These are phyloP conservation scores for Pseudogymnoascus sp. DNA, from an alignment of 2,329 filamentous ascomycete genomes.

Conservation along the genomic window DNA sequence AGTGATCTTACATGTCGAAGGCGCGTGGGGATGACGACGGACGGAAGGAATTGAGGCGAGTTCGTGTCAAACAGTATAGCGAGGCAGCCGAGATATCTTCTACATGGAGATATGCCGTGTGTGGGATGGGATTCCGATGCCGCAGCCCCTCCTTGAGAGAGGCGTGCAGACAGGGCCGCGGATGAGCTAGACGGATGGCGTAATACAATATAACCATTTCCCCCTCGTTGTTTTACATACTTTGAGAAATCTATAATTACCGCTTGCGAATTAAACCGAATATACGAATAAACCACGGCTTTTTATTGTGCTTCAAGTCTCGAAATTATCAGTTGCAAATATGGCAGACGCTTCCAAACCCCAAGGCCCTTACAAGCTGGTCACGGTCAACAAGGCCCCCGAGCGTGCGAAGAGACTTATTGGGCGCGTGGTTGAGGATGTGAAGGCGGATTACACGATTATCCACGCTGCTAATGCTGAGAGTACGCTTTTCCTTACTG, in stretches of 20 bases:
- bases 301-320: too few relatives aligned
- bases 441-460: slow-evolving; percentile 60
- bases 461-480: slow-evolving; percentile 56
- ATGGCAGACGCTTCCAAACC: slow-evolving; percentile 28
- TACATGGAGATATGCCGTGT: neutral
- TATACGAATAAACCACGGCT: neutral
- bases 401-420: slow-evolving; percentile 58
- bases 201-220: neutral
- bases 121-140: slow-evolving; percentile 5
- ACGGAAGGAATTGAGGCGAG: neutral
- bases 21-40: neutral
- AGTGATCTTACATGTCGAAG: neutral
- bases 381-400: slow-evolving; percentile 63
- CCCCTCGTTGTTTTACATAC: neutral
- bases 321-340: neutral
- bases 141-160: neutral
- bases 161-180: neutral
- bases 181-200: neutral
- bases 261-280: neutral
- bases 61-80: neutral
- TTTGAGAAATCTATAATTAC: neutral
- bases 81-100: neutral
- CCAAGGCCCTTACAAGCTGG: slow-evolving; percentile 54
- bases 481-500: slow-evolving; percentile 35
- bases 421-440: slow-evolving; percentile 52